Conservation (phyloP, 2,329 filamentous ascomycete species). For the Diaporthe sp. region DNA sequence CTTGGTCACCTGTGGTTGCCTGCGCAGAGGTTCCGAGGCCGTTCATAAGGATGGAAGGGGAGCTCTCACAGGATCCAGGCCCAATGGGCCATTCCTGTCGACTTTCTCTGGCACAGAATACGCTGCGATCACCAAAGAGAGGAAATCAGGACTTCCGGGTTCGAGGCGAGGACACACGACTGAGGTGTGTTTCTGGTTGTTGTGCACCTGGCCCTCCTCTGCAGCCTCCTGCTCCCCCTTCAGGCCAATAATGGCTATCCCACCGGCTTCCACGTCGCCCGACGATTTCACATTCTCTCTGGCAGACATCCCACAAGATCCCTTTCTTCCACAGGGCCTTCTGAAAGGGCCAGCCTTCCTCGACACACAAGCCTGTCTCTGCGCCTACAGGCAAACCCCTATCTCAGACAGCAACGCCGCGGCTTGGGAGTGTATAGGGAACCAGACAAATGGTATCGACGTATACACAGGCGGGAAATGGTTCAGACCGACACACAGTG, state of each 20-base stretch:
- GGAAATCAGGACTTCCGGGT: background rate
- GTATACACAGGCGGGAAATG: constrained; percentile 56
- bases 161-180: background rate
- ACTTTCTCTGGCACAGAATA: background rate
- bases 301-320: constrained; percentile 49
- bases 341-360: constrained; percentile 55
- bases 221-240: background rate
- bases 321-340: constrained; percentile 52
- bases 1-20: constrained; percentile 14
- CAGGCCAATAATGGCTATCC: background rate
- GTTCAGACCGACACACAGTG: constrained; percentile 53
- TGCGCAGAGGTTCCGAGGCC: background rate
- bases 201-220: background rate
- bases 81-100: background rate
- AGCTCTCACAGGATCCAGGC: background rate
- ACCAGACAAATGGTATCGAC: constrained; percentile 58
- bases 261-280: background rate
- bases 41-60: constrained; percentile 3
- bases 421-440: constrained; percentile 62
- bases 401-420: constrained; percentile 42
- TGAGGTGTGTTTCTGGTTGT: background rate
- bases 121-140: background rate
- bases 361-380: constrained; percentile 57
- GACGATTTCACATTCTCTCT: constrained; percentile 1
- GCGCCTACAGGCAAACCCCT: constrained; percentile 50